Percentiles rank a stretch among this genome's conserved stretches.
Evolutionary conservation across 768 basidiomycete species (phyloP).

Genomic region (Pisolithus orientalis): DNA sequence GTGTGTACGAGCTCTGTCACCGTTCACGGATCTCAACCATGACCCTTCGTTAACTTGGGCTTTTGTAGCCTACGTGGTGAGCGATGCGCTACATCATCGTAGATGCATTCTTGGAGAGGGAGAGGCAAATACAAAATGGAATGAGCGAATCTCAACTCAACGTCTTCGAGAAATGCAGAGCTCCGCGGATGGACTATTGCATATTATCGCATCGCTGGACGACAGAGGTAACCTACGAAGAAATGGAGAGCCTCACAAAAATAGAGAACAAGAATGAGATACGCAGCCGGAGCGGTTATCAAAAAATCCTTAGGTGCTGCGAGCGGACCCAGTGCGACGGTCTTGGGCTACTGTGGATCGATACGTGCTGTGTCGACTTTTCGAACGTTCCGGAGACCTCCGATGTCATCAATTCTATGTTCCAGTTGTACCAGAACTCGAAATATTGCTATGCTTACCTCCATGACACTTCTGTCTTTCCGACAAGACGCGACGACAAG

Average conservation of each 20-base stretch:
- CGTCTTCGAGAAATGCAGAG: no score
- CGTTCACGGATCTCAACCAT: no score
- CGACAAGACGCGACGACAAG: background rate
- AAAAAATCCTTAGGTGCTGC: conserved; percentile 1
- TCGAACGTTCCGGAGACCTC: conserved; percentile 14
- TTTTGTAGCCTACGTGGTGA: no score
- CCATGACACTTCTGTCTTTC: conserved; percentile 1
- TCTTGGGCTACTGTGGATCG: conserved; percentile 8
- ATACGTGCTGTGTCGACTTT: conserved; percentile 16
- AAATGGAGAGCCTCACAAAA: background rate
- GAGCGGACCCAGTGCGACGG: background rate
- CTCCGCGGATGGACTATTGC: background rate
- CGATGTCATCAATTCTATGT: conserved; percentile 15
- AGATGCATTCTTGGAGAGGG: no score
- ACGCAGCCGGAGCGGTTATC: background rate
- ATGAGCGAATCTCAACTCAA: no score
- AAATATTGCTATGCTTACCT: conserved; percentile 13
- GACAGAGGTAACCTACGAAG: background rate
- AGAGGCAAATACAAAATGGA: no score
- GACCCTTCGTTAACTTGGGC: no score
- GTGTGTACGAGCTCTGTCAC: no score
- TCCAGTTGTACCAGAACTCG: conserved; percentile 13
- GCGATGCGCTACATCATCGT: no score
- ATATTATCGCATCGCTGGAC: conserved; percentile 2
- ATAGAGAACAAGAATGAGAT: background rate